Percentiles rank a stretch among this genome's conserved stretches.
These are phyloP conservation scores for Phlyctochytrium arcticum DNA, from an alignment of 192 early-diverging fungal species.

Conservation along the genomic window DNA sequence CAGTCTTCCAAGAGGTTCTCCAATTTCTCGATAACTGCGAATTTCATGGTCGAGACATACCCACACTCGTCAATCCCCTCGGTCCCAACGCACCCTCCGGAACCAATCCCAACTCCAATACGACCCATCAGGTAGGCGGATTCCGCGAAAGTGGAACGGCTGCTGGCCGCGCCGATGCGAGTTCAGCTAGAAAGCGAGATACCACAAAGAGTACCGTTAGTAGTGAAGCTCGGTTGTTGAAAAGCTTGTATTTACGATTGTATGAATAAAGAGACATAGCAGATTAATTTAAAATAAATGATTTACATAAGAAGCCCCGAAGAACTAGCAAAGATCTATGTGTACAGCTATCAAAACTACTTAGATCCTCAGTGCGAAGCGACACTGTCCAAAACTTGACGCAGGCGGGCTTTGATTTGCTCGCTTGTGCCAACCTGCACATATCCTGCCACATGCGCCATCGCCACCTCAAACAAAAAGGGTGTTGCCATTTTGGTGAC, in stretches of 20 bases:
- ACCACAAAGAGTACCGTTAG: slow-evolving; percentile 44
- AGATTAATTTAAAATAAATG: no score
- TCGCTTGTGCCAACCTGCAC: no score
- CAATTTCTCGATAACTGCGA: slow-evolving; percentile 59
- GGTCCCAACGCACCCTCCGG: slow-evolving; percentile 12
- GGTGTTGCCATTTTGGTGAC: not conserved
- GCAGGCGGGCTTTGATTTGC: no score
- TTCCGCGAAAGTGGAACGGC: slow-evolving; percentile 1
- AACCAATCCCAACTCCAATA: no score
- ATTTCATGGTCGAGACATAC: slow-evolving; percentile 53
- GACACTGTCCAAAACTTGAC: no score
- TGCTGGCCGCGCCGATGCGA: not conserved
- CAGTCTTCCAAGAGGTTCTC: slow-evolving; percentile 51
- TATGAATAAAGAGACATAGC: slow-evolving; percentile 43
- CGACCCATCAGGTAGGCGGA: no score
- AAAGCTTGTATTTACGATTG: slow-evolving; percentile 49
- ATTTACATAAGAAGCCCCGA: no score
- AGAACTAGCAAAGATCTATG: no score
- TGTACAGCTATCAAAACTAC: no score
- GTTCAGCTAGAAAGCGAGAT: slow-evolving; percentile 10
- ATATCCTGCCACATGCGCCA: not conserved
- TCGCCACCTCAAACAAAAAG: slow-evolving; percentile 2
- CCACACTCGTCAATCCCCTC: slow-evolving; percentile 49
- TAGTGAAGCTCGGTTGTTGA: slow-evolving; percentile 53
- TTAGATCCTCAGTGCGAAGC: no score